These are phyloP conservation scores for Cercospora brassicicola DNA, from an alignment of 2,329 filamentous ascomycete genomes.

Conservation along the genomic window DNA sequence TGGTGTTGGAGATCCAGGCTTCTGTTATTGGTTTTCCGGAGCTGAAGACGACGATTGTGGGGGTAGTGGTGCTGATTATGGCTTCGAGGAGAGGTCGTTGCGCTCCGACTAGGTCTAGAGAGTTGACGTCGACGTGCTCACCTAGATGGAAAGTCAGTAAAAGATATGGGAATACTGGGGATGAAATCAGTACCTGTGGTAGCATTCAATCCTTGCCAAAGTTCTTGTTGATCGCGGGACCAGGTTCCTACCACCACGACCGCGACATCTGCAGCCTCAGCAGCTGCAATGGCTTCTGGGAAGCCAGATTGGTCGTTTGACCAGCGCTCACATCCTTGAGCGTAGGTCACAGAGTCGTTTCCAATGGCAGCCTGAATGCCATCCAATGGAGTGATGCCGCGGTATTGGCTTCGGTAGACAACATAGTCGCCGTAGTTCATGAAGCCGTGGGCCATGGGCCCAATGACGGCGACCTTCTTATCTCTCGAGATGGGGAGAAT, in stretches of 20 bases:
- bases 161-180: not conserved
- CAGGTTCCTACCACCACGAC: constrained; percentile 74
- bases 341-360: constrained; percentile 63
- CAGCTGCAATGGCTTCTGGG: constrained; percentile 63
- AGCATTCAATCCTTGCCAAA: constrained; percentile 70
- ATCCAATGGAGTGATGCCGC: constrained; percentile 68
- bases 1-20: constrained; percentile 66
- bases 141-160: constrained; percentile 32
- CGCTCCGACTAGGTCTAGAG: constrained; percentile 67
- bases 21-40: constrained; percentile 73
- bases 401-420: constrained; percentile 62
- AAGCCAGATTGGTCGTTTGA: constrained; percentile 69
- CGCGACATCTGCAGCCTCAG: constrained; percentile 67
- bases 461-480: constrained; percentile 69
- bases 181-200: constrained; percentile 55
- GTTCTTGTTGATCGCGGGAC: constrained; percentile 69
- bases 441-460: constrained; percentile 70
- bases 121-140: constrained; percentile 68
- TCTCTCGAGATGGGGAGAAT: constrained; percentile 64
- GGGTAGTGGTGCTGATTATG: constrained; percentile 66
- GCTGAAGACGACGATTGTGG: constrained; percentile 67
- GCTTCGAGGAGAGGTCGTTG: constrained; percentile 66
- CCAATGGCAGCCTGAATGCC: constrained; percentile 63
- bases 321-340: constrained; percentile 71
- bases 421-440: constrained; percentile 78